phyloP scores from a whole-genome alignment of 768 basidiomycete genomes.

The Tubosaeta brunneosetosa region DNA sequence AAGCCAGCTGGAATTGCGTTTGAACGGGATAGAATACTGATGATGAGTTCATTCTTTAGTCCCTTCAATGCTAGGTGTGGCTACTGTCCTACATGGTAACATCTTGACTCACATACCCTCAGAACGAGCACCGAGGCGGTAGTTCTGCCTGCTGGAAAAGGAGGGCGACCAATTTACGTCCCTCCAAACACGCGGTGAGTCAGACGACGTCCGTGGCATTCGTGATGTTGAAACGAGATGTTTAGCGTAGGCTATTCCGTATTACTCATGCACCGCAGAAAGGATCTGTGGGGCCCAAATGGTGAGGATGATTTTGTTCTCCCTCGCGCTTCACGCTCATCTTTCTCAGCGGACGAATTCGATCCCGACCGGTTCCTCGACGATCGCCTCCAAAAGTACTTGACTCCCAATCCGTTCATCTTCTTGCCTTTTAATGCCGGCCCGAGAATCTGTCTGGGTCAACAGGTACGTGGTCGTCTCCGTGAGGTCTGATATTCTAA shows the following conservation, averaged over 20 bases:
- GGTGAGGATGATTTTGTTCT: conserved; percentile 30
- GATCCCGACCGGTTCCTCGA: conserved; percentile 70
- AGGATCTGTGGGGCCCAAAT: conserved; percentile 46
- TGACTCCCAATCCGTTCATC: conserved; percentile 51
- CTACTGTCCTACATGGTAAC: background rate
- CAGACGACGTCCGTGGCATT: background rate
- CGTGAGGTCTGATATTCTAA: background rate
- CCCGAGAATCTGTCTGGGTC: conserved; percentile 36
- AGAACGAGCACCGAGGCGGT: conserved; percentile 24
- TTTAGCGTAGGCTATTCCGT: conserved; percentile 44
- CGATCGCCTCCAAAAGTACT: conserved; percentile 50
- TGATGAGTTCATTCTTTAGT: conserved; percentile 9
- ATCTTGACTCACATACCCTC: background rate
- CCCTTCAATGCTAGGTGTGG: conserved; percentile 25
- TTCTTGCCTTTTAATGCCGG: conserved; percentile 42
- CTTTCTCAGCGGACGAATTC: conserved; percentile 43
- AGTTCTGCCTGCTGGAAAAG: conserved; percentile 21
- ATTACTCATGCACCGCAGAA: conserved; percentile 49
- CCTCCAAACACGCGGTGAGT: conserved; percentile 29
- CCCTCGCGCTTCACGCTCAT: background rate
- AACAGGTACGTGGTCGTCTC: conserved; percentile 24
- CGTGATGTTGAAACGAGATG: background rate
- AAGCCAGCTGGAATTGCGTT: background rate
- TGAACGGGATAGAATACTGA: background rate
- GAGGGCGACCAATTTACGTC: conserved; percentile 28